These are phyloP conservation scores for Ophiostoma montium DNA, from an alignment of 2,329 filamentous ascomycete species.

Conservation along the genomic window DNA sequence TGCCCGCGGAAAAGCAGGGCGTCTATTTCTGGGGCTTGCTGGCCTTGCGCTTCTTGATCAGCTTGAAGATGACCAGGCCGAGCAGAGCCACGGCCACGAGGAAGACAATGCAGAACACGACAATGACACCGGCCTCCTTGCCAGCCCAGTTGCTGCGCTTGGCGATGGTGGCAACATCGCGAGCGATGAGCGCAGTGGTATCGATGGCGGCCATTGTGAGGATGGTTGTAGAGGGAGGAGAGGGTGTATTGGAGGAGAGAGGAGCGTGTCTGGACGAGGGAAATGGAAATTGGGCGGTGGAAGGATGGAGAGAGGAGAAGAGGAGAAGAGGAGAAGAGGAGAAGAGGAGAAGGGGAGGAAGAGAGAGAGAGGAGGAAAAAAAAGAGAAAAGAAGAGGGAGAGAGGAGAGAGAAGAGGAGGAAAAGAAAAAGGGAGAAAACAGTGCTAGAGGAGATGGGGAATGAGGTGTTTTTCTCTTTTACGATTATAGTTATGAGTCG, in stretches of 20 bases:
- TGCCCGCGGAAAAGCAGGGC: not conserved
- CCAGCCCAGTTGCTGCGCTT: constrained; percentile 46
- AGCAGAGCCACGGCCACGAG: constrained; percentile 36
- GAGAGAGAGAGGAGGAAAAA: not conserved
- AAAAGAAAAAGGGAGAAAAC: not conserved
- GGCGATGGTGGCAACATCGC: constrained; percentile 27
- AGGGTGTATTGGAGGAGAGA: not conserved
- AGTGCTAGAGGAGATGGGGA: not conserved
- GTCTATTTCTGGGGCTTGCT: constrained; percentile 11
- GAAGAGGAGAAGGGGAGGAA: not conserved
- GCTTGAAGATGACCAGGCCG: constrained; percentile 29
- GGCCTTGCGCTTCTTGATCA: constrained; percentile 19
- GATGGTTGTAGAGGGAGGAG: not conserved
- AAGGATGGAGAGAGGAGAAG: not conserved
- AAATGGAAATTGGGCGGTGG: constrained; percentile 3
- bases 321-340: not conserved
- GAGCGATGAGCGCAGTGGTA: constrained; percentile 17
- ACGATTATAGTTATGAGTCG: constrained; percentile 1
- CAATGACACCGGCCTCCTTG: constrained; percentile 42
- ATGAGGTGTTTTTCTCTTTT: not conserved
- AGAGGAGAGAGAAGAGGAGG: not conserved
- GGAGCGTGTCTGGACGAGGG: constrained; percentile 4
- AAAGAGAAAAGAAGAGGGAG: not conserved
- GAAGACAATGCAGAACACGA: constrained; percentile 48
- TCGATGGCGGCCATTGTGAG: constrained; percentile 23